Evolutionary conservation across 345 rosid genomes (phyloP), one percentile per base, ranked within the genome.

Genomic region (Camelina sativa): DNA sequence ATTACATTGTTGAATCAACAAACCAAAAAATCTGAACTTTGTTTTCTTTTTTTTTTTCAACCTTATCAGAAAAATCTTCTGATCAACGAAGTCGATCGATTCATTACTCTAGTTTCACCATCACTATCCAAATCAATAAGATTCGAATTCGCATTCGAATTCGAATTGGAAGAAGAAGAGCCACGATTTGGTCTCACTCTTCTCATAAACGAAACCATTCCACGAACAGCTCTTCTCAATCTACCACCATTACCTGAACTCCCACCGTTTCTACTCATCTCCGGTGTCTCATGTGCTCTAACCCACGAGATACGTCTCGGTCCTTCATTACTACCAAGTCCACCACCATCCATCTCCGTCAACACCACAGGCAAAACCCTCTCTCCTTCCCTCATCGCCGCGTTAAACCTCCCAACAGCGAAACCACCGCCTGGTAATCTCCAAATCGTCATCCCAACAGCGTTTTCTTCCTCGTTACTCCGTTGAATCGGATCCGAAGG

Each of bases 401-500:
- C 86, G 46, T 76, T 77, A 64, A 88, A 88, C 54, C 93, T 84
- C 7, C 97, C 97, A 11, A 91, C 94, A 0, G 94, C 94, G 65
- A 91, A 91, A 5, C 94, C 94, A 4, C 97, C 97, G 1, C 97
- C 92, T 0, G 97, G 97, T 2, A 91, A 78, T 73, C 97, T 85
- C 97, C 97, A 91, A 22, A 88, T 86, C 23, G 92, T 88, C 78
- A 91, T 53, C 19, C 94, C 97, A 8, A 86, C 85, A 0, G 87
- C 70, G 25, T 62, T 50, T 17, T 69, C 83, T 44, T 32, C 69
- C 4, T 58, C 51, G 11, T 34, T 67, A 37, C 59, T 68, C 20
- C 52, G 19, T 19, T n/a, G 59, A 48, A 41, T 41, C 8, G 62
- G 71, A 69, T 83, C 92, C 5, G 82, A 55, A 8, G 96, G 89